These are phyloP conservation scores for Lenwebbia sp. DNA, from an alignment of 345 rosid genomes.

Conservation along the genomic window DNA sequence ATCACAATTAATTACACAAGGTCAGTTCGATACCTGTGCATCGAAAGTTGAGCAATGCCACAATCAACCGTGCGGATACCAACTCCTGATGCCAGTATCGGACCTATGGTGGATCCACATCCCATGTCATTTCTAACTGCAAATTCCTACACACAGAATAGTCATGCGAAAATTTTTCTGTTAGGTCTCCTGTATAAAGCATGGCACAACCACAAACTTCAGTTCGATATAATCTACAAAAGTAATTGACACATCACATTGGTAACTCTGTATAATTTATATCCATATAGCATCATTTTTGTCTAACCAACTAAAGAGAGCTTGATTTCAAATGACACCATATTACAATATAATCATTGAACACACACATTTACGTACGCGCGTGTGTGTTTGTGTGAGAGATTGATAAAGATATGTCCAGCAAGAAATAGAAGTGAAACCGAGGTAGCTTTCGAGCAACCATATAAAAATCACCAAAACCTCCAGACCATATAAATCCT, in stretches of 20 bases:
- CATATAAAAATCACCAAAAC: background rate
- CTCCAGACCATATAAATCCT: background rate
- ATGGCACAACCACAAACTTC: background rate
- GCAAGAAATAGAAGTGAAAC: background rate
- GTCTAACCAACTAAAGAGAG: background rate
- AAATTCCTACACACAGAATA: slow-evolving; percentile 50
- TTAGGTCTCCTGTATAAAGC: background rate
- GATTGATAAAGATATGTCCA: background rate
- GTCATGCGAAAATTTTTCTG: background rate
- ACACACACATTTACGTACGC: background rate
- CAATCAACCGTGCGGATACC: slow-evolving; percentile 92
- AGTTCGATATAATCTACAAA: background rate
- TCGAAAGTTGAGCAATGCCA: slow-evolving; percentile 91
- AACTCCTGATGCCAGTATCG: slow-evolving; percentile 87
- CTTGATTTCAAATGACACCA: background rate
- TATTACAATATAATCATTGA: background rate
- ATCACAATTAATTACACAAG: background rate
- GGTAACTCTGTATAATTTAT: background rate
- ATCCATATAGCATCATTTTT: background rate
- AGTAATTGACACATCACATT: accelerated
- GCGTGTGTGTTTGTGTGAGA: background rate
- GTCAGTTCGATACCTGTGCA: slow-evolving; percentile 62
- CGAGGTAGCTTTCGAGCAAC: background rate
- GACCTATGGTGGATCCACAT: slow-evolving; percentile 96
- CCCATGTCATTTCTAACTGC: slow-evolving; percentile 98